Evolutionary conservation across 192 early-diverging fungal species (phyloP), one percentile per base, ranked within the genome.

Genomic region (Umbelopsis vinacea): DNA sequence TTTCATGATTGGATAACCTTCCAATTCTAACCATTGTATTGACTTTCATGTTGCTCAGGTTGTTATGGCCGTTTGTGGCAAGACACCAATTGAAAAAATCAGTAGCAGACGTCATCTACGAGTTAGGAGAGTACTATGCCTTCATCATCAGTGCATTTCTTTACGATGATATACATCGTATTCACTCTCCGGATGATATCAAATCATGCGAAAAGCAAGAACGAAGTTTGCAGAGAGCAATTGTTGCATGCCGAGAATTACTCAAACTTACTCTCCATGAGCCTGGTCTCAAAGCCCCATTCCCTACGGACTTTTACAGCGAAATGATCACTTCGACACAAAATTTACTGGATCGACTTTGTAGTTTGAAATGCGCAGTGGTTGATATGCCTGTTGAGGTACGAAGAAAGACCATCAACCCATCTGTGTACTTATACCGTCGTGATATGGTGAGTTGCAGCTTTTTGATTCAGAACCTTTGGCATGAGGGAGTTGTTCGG

Each of bases 21-120:
- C 29, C 3, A 3, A 17, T 40, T 24, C 38, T 19, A 68, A 43
- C 9, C 12, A 14, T 15, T 17, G 23, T 35, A 19, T 7, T n/a
- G n/a, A n/a, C n/a, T n/a, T 21, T 43, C 4, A 7, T 11, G 9
- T 24, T 29, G 4, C 5, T 81, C 22, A 78, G 85, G 78, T 79
- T 85, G 75, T 74, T 90, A 24, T 90, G 88, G 87, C 89, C 93
- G 12, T 92, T 89, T 63, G 87, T 92, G 35, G 93, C 93, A 0
- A 87, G 92, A 5, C 88, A 89, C 46, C 84, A 88, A 14, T 74
- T 92, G 43, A 86, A 91, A 15, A 87, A 88, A 52, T 78, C 81
- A 24, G 74, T 86, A n/a, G 75, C 81, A 2, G 48, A 69, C 17
- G 67, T 81, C 12, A 81, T 86, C 19, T 69, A 68, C 40, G 73